Evolutionary conservation across 2,329 filamentous ascomycete species (phyloP).

Genomic region (Fusarium tanahbumbuense): DNA sequence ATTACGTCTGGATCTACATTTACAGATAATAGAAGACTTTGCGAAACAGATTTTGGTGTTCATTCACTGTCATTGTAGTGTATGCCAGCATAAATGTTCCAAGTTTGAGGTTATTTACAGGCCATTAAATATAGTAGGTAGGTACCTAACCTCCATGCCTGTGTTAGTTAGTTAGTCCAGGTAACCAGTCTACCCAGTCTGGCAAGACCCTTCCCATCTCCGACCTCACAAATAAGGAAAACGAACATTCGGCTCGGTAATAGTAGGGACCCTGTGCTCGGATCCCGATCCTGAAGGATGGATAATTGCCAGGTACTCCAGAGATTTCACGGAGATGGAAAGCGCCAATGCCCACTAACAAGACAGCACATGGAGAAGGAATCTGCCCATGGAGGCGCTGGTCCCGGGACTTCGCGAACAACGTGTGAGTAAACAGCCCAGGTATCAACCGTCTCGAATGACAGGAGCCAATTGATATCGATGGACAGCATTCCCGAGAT

Average conservation of each 20-base stretch:
- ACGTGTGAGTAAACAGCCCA: constrained; percentile 40
- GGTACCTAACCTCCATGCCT: background rate
- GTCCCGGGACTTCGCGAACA: constrained; percentile 44
- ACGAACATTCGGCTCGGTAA: constrained; percentile 19
- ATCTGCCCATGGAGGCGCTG: constrained; percentile 46
- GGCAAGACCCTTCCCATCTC: constrained; percentile 1
- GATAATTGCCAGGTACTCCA: constrained; percentile 31
- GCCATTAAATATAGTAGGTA: background rate
- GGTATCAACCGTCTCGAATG: constrained; percentile 27
- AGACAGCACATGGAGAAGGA: constrained; percentile 41
- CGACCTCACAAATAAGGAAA: constrained; percentile 7
- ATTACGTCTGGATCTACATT: background rate
- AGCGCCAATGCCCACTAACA: constrained; percentile 33
- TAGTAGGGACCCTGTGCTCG: constrained; percentile 15
- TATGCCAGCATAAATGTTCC: background rate
- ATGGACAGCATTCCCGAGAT: constrained; percentile 26
- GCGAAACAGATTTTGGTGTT: background rate
- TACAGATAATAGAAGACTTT: background rate
- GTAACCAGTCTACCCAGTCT: background rate
- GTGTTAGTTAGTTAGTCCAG: background rate
- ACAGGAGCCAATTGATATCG: constrained; percentile 17
- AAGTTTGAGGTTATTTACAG: background rate
- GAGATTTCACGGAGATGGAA: constrained; percentile 38
- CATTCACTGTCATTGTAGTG: background rate
- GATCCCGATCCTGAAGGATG: constrained; percentile 17